A percentile compares a stretch with the other conserved stretches of the same genome.
phyloP scores from a whole-genome alignment of 768 basidiomycete species.

The Trametes coccinea region DNA sequence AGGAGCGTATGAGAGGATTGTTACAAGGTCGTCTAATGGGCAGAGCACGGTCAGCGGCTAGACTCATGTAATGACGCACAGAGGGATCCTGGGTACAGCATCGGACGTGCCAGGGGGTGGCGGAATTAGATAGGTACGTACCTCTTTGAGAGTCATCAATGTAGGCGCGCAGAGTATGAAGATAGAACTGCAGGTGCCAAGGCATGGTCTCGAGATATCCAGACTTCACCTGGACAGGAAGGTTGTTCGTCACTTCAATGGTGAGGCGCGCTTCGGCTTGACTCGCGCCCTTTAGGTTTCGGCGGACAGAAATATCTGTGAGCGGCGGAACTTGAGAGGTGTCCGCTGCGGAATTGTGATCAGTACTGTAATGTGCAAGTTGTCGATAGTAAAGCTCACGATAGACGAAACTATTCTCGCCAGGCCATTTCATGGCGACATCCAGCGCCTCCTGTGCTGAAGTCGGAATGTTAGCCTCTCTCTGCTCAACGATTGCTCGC shows the following conservation, averaged over 20 bases:
- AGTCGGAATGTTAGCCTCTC: not conserved
- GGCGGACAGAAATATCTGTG: conserved; percentile 60
- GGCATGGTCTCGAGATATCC: conserved; percentile 92
- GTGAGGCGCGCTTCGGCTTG: conserved; percentile 78
- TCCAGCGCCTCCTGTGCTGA: conserved; percentile 52
- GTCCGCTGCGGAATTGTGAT: conserved; percentile 1
- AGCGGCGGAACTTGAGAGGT: conserved; percentile 39
- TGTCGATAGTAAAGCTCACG: conserved; percentile 42
- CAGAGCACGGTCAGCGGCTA: not conserved
- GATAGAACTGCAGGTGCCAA: conserved; percentile 86
- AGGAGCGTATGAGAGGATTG: conserved; percentile 65
- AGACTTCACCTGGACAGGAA: conserved; percentile 43
- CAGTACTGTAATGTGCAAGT: not conserved
- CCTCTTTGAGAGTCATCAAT: conserved; percentile 50
- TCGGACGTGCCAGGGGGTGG: not conserved
- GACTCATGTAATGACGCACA: not conserved
- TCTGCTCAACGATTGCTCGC: not conserved
- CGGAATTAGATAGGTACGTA: conserved; percentile 31
- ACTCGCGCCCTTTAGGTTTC: conserved; percentile 70
- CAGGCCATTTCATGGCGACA: conserved; percentile 56
- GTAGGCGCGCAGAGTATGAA: conserved; percentile 69
- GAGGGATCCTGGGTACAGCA: not conserved
- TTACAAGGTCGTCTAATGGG: conserved; percentile 59
- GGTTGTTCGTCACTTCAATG: conserved; percentile 65
- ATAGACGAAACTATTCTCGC: conserved; percentile 52